These are phyloP conservation scores for Chaetomiaceae sp. DNA, from an alignment of 2,329 filamentous ascomycete genomes.

Conservation along the genomic window DNA sequence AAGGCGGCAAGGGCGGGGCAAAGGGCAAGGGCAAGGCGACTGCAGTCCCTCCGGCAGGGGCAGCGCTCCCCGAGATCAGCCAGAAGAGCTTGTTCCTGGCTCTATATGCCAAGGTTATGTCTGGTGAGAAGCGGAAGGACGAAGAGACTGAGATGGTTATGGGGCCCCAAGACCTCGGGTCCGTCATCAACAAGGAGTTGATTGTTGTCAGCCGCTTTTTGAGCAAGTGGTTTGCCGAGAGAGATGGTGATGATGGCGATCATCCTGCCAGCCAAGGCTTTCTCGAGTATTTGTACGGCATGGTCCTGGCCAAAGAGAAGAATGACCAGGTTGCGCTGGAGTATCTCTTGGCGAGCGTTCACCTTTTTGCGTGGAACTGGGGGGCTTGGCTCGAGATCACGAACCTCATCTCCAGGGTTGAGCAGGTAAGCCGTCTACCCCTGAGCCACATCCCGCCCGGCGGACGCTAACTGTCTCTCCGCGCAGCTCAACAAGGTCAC, in stretches of 20 bases:
- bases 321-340: constrained; percentile 79
- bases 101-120: constrained; percentile 85
- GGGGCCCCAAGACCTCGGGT: constrained; percentile 82
- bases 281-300: constrained; percentile 88
- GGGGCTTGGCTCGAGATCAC: constrained; percentile 93
- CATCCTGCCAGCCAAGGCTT: constrained; percentile 72
- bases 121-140: constrained; percentile 91
- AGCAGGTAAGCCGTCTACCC: constrained; percentile 57
- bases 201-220: constrained; percentile 67
- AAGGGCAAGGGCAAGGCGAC: constrained; percentile 39
- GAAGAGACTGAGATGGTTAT: constrained; percentile 97
- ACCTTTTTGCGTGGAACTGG: constrained; percentile 93
- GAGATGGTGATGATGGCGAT: constrained; percentile 52
- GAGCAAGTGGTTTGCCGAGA: constrained; percentile 71
- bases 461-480: constrained; percentile 27
- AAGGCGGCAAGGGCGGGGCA: constrained; percentile 39
- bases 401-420: constrained; percentile 67
- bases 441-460: background rate
- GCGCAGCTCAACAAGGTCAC: constrained; percentile 63
- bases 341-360: constrained; percentile 82
- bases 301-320: constrained; percentile 84
- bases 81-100: constrained; percentile 90
- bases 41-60: constrained; percentile 13
- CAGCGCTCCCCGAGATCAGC: constrained; percentile 55
- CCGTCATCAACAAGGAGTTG: constrained; percentile 79